Evolutionary conservation across 179 eudicot genomes (phyloP), one percentile per base, ranked within the genome.

Genomic region (Silene coronaria): DNA sequence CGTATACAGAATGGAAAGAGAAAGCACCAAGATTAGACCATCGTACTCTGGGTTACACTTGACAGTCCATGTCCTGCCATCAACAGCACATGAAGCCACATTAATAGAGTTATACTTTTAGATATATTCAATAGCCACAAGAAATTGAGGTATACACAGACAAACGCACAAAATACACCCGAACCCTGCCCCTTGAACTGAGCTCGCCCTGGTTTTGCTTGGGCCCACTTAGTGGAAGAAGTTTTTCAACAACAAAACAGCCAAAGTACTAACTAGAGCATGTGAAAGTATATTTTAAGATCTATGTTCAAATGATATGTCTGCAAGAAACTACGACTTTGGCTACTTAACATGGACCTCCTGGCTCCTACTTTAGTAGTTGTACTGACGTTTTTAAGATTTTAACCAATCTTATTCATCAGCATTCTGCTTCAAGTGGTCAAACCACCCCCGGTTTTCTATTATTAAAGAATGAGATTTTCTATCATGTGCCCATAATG

Each of bases 21-120:
- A 85, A 84, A 80, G 72, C 80, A 91, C 97, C 97, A 90, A 79
- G 75, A 93, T 90, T 65, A 93, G 82, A 63, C 88, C 93, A 23
- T 90, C 88, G 74, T 84, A 93, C 79, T 87, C 96, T 9, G 98
- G 97, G 78, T 93, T 93, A 78, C 90, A 91, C 82, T 83, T 89
- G 68, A 93, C 97, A 66, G 90, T 77, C 97, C 97, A 93, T 63
- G 97, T 91, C 98, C 98, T 93, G 88, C 75, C 83, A 85, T 61
- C 51, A 78, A 81, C n/a, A 86, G 51, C 73, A 81, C 65, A 79
- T 32, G 26, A 75, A 79, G 59, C 58, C 45, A 51, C 63, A 75
- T 78, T 58, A 70, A 30, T 23, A 74, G 72, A 12, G 22, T 68
- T 42, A 53, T 27, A 75, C 58, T 62, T 32, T 14, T 28, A 38